Conservation (phyloP, 768 basidiomycete species). For the Lanmaoa pseudosensibilis region DNA sequence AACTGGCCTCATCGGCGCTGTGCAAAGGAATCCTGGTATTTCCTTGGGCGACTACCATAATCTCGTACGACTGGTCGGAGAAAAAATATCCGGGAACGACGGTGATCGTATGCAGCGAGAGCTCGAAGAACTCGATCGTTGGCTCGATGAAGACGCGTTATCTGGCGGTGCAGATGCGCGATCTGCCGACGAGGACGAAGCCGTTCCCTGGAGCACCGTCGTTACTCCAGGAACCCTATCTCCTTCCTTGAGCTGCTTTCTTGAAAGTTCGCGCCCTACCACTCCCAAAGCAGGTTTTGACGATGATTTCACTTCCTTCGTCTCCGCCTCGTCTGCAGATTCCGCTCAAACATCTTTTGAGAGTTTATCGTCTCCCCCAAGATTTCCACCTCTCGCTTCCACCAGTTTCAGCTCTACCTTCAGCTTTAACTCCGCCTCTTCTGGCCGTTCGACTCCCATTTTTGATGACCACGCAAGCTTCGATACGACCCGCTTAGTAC, state of each 20-base stretch:
- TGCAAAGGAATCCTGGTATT: not conserved
- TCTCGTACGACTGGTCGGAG: slow-evolving; percentile 22
- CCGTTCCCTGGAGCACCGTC: slow-evolving; percentile 43
- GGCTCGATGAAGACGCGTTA: slow-evolving; percentile 52
- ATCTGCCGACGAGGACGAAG: slow-evolving; percentile 17
- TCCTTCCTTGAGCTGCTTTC: slow-evolving; percentile 23
- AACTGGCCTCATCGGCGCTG: not conserved
- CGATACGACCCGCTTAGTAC: slow-evolving; percentile 19
- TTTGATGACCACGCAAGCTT: slow-evolving; percentile 19
- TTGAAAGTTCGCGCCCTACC: slow-evolving; percentile 23
- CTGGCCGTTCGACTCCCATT: slow-evolving; percentile 28
- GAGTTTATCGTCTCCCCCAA: not conserved
- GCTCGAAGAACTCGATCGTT: slow-evolving; percentile 58
- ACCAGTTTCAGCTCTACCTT: slow-evolving; percentile 31
- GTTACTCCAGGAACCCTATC: slow-evolving; percentile 32
- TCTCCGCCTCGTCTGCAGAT: slow-evolving; percentile 51
- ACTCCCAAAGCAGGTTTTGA: slow-evolving; percentile 56
- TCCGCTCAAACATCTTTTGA: not conserved
- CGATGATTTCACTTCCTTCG: slow-evolving; percentile 78
- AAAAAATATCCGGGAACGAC: slow-evolving; percentile 25
- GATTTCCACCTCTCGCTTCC: slow-evolving; percentile 9
- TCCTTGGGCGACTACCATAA: slow-evolving; percentile 22
- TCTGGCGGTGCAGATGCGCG: slow-evolving; percentile 17
- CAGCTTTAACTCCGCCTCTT: slow-evolving; percentile 22
- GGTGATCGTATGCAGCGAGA: slow-evolving; percentile 45